phyloP scores from a whole-genome alignment of 2,329 filamentous ascomycete species.

The Zymoseptoria tritici region DNA sequence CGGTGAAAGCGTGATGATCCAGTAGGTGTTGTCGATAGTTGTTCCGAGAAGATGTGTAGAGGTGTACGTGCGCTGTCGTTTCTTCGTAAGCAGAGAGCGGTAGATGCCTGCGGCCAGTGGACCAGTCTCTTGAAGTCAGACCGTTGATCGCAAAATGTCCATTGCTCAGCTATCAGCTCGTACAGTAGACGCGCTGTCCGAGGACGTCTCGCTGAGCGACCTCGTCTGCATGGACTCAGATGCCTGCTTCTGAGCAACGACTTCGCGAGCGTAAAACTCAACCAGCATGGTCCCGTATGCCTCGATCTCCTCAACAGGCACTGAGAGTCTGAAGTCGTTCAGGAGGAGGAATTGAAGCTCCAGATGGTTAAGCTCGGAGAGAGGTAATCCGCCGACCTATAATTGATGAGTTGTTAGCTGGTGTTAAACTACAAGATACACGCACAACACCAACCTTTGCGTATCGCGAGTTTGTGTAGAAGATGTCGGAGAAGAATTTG shows the following conservation, averaged over 20 bases:
- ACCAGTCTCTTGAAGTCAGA: not conserved
- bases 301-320: constrained; percentile 91
- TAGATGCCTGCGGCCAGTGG: not conserved
- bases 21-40: not conserved
- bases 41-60: not conserved
- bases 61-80: not conserved
- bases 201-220: constrained; percentile 27
- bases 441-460: constrained; percentile 65
- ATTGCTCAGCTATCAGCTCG: not conserved
- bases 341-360: constrained; percentile 92
- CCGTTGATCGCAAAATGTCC: not conserved
- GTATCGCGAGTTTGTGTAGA: constrained; percentile 98
- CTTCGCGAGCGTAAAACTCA: constrained; percentile 91
- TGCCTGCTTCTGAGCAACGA: constrained; percentile 58
- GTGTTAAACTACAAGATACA: not conserved
- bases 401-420: constrained; percentile 3
- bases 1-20: not conserved
- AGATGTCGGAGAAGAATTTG: constrained; percentile 99
- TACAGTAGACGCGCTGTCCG: constrained; percentile 26
- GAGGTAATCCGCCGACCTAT: constrained; percentile 86
- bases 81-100: not conserved
- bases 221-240: constrained; percentile 22
- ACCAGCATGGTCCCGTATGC: constrained; percentile 98
- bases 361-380: constrained; percentile 89
- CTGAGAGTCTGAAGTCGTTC: constrained; percentile 90